These are phyloP conservation scores for Silene conica DNA, from an alignment of 148 eudicot genomes.

Conservation along the genomic window DNA sequence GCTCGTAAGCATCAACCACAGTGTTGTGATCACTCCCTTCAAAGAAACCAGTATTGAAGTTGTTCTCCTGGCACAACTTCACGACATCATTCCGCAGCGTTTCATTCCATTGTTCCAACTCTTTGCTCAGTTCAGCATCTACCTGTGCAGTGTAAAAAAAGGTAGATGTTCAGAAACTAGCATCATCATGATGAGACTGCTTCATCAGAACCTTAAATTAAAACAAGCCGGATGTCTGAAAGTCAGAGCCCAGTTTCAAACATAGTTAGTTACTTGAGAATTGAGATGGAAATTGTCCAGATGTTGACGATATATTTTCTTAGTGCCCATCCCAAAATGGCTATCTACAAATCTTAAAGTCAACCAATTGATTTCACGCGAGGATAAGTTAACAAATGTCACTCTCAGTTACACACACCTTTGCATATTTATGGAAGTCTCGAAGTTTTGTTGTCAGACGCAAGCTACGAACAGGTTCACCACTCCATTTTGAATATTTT, in stretches of 20 bases:
- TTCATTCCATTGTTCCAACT: constrained; percentile 95
- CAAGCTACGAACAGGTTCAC: constrained; percentile 67
- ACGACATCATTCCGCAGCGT: constrained; percentile 77
- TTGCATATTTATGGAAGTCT: constrained; percentile 90
- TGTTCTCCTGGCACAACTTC: constrained; percentile 84
- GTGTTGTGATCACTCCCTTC: constrained; percentile 75
- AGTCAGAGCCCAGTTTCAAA: too few relatives aligned
- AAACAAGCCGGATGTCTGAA: too few relatives aligned
- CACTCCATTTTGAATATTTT: constrained; percentile 55
- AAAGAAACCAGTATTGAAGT: constrained; percentile 87
- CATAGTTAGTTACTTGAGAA: too few relatives aligned
- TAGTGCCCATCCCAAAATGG: too few relatives aligned
- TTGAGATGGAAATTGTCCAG: too few relatives aligned
- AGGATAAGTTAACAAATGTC: not conserved
- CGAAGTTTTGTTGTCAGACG: constrained; percentile 88
- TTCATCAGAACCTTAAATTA: not conserved
- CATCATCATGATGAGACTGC: not conserved
- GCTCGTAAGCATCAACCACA: constrained; percentile 89
- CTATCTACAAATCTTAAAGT: not conserved
- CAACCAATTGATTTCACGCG: not conserved
- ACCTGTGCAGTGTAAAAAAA: constrained; percentile 36
- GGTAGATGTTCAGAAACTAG: not conserved
- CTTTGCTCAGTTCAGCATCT: constrained; percentile 87
- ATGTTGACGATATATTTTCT: too few relatives aligned
- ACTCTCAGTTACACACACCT: constrained; percentile 41